Evolutionary conservation across 306 rosid genomes (phyloP).

Genomic region (Trichosanthes cucumerina): DNA sequence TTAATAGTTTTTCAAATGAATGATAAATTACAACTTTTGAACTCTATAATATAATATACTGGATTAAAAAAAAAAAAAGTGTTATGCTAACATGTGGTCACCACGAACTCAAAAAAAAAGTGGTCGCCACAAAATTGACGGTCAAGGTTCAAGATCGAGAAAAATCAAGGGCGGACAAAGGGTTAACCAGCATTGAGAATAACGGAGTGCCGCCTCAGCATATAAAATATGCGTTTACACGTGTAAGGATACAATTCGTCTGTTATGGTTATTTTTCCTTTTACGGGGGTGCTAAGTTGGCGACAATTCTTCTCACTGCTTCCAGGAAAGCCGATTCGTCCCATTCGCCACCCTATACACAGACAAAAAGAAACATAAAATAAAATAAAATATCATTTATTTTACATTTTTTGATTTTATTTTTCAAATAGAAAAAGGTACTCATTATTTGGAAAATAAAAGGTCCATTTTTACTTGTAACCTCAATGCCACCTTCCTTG

Average conservation of each 20-base stretch:
- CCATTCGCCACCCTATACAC: conserved; percentile 57
- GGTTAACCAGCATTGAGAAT: neutral
- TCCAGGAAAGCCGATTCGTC: conserved; percentile 80
- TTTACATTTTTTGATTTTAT: neutral
- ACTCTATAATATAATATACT: neutral
- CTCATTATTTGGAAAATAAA: neutral
- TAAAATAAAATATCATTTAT: neutral
- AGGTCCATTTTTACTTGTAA: neutral
- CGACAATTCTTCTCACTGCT: conserved; percentile 72
- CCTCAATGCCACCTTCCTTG: neutral
- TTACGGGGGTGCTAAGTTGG: conserved; percentile 24
- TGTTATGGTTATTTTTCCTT: neutral
- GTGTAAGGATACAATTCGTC: neutral
- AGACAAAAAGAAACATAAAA: too few relatives aligned
- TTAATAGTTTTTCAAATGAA: neutral
- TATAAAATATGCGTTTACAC: neutral
- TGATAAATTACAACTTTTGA: neutral
- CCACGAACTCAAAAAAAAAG: too few relatives aligned
- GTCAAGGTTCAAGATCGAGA: neutral
- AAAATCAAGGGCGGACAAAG: neutral
- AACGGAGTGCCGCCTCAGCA: neutral
- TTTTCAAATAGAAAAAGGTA: neutral
- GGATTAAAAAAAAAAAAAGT: too few relatives aligned
- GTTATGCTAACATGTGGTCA: too few relatives aligned
- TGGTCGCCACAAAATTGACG: neutral